These are phyloP conservation scores for Taphrina populina DNA, from an alignment of 1,139 yeast genomes.

Conservation along the genomic window DNA sequence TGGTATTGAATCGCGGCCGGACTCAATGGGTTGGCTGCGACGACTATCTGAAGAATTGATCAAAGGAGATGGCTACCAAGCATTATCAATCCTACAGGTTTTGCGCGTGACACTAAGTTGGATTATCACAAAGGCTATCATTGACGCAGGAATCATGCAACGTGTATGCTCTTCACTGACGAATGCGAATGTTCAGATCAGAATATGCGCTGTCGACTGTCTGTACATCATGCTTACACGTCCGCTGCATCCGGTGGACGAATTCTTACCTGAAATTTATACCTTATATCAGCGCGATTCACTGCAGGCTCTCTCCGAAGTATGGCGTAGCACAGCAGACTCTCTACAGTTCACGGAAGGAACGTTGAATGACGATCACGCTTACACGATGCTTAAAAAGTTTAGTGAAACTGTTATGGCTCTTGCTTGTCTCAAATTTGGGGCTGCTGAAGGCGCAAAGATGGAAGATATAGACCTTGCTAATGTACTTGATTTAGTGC, in stretches of 20 bases:
- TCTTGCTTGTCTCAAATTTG: constrained; percentile 69
- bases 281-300: constrained; percentile 73
- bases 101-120: constrained; percentile 88
- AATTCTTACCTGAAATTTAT: constrained; percentile 76
- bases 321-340: constrained; percentile 61
- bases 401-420: constrained; percentile 93
- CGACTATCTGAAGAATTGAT: constrained; percentile 59
- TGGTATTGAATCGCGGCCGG: constrained; percentile 59
- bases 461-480: constrained; percentile 47
- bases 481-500: constrained; percentile 61
- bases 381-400: constrained; percentile 78
- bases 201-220: constrained; percentile 85
- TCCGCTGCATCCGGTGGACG: constrained; percentile 65
- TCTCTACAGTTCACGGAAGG: constrained; percentile 52
- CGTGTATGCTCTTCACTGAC: constrained; percentile 65
- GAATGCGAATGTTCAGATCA: constrained; percentile 62
- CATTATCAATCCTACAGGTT: constrained; percentile 71
- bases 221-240: constrained; percentile 85
- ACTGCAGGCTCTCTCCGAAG: constrained; percentile 61
- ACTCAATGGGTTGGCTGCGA: constrained; percentile 80
- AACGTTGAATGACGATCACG: constrained; percentile 51
- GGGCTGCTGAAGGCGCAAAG: constrained; percentile 13
- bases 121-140: constrained; percentile 64
- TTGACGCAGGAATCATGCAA: constrained; percentile 63
- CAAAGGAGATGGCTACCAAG: constrained; percentile 46